phyloP scores from a whole-genome alignment of 2,329 filamentous ascomycete genomes.

The Diplodia seriata region DNA sequence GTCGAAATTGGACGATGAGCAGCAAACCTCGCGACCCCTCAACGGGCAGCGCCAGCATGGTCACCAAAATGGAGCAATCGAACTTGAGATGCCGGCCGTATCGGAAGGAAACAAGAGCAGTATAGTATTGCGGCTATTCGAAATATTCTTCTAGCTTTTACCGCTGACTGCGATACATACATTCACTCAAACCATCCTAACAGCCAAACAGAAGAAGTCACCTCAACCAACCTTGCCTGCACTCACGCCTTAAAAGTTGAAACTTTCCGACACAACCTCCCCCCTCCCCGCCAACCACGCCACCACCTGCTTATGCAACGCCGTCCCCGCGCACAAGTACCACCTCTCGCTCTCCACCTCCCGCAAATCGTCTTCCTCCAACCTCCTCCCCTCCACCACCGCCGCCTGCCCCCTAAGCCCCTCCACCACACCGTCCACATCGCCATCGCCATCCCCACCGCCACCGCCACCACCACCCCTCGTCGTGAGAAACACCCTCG shows the following conservation, averaged over 20 bases:
- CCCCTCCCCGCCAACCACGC: constrained; percentile 56
- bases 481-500: constrained; percentile 70
- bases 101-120: no score
- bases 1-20: background rate
- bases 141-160: no score
- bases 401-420: constrained; percentile 43
- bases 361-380: constrained; percentile 54
- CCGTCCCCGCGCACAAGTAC: constrained; percentile 66
- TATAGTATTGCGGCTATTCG: no score
- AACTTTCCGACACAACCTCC: constrained; percentile 59
- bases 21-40: background rate
- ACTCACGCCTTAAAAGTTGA: constrained; percentile 48
- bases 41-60: background rate
- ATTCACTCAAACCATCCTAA: background rate
- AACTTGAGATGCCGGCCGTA: background rate
- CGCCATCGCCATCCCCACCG: constrained; percentile 39
- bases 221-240: background rate
- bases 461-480: constrained; percentile 42
- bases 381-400: constrained; percentile 50
- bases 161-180: no score
- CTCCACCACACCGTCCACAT: constrained; percentile 42
- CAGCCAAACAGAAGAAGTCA: background rate
- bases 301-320: constrained; percentile 57
- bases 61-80: background rate
- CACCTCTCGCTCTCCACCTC: constrained; percentile 46